A percentile compares a stretch with the other conserved stretches of the same genome.
These are phyloP conservation scores for Xylaria sp. DNA, from an alignment of 2,329 filamentous ascomycete genomes.

Conservation along the genomic window DNA sequence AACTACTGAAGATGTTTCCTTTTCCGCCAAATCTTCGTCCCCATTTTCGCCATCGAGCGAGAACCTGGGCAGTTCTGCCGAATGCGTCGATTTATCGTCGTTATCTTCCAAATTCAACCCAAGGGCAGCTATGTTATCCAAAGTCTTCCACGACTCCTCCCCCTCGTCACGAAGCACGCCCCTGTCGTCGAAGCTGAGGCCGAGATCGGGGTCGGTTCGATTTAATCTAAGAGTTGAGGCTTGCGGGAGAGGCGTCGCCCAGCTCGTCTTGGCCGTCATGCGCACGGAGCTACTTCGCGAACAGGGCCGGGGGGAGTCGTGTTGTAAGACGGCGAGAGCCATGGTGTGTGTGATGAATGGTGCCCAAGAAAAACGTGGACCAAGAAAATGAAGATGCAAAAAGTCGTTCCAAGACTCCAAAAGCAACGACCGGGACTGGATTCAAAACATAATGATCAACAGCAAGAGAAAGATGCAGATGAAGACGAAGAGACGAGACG, in stretches of 20 bases:
- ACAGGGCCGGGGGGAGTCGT: slow-evolving; percentile 36
- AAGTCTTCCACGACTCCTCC: slow-evolving; percentile 41
- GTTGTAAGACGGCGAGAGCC: slow-evolving; percentile 30
- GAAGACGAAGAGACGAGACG: slow-evolving; percentile 13
- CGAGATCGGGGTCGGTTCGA: slow-evolving; percentile 31
- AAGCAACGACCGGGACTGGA: slow-evolving; percentile 33
- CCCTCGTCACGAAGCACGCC: slow-evolving; percentile 38
- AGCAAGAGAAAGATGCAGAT: slow-evolving; percentile 30
- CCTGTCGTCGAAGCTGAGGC: slow-evolving; percentile 37
- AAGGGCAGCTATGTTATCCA: slow-evolving; percentile 46
- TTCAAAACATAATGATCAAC: slow-evolving; percentile 47
- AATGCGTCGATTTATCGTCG: slow-evolving; percentile 28
- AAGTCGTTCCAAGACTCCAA: slow-evolving; percentile 50
- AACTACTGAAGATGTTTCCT: slow-evolving; percentile 10
- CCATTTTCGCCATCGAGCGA: slow-evolving; percentile 29
- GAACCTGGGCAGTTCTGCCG: slow-evolving; percentile 31
- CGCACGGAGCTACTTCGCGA: slow-evolving; percentile 44
- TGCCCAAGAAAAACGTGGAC: slow-evolving; percentile 35
- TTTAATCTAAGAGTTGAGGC: slow-evolving; percentile 33
- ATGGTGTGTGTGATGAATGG: slow-evolving; percentile 27
- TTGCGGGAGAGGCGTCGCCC: slow-evolving; percentile 40
- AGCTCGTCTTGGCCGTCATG: slow-evolving; percentile 43
- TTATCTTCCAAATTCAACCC: slow-evolving; percentile 42
- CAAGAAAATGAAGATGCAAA: slow-evolving; percentile 40
- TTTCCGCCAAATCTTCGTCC: slow-evolving; percentile 6